Evolutionary conservation across 257 asterid species (phyloP).

Genomic region (Nyctanthes arbortristis): DNA sequence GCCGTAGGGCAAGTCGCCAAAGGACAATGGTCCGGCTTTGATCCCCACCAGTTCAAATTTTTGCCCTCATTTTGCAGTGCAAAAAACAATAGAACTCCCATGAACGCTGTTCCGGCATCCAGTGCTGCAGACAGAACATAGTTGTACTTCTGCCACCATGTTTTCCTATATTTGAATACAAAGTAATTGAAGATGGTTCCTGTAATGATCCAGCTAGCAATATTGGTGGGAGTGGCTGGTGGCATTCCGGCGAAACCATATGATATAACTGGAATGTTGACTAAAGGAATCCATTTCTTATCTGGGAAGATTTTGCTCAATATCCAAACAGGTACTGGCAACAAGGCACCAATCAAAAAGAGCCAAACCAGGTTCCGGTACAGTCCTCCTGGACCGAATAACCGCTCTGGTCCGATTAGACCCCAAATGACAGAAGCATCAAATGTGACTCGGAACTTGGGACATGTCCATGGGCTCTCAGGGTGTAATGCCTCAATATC

Average conservation of each 20-base stretch:
- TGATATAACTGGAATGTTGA: conserved; percentile 82
- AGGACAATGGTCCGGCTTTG: conserved; percentile 81
- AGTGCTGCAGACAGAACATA: conserved; percentile 87
- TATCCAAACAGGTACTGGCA: conserved; percentile 89
- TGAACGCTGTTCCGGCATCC: conserved; percentile 96
- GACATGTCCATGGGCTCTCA: conserved; percentile 93
- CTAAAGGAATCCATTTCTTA: conserved; percentile 85
- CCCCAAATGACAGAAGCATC: conserved; percentile 96
- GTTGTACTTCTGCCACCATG: conserved; percentile 91
- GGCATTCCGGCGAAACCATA: conserved; percentile 97
- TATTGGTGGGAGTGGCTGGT: conserved; percentile 94
- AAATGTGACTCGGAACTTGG: conserved; percentile 75
- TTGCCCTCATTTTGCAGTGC: conserved; percentile 72
- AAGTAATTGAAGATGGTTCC: conserved; percentile 84
- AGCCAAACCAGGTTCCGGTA: conserved; percentile 86
- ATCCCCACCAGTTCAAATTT: conserved; percentile 89
- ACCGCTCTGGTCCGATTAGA: conserved; percentile 70
- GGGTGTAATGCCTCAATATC: conserved; percentile 77
- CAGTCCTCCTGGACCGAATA: conserved; percentile 75
- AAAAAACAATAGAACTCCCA: conserved; percentile 82
- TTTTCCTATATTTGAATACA: conserved; percentile 70
- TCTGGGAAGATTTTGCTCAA: conserved; percentile 75
- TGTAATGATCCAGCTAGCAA: conserved; percentile 81
- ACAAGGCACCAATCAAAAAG: conserved; percentile 76
- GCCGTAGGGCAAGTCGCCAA: conserved; percentile 93